A percentile compares a stretch with the other conserved stretches of the same genome.
Conservation (phyloP, 2,329 filamentous ascomycete genomes). For the Hypoxylon sp. region DNA sequence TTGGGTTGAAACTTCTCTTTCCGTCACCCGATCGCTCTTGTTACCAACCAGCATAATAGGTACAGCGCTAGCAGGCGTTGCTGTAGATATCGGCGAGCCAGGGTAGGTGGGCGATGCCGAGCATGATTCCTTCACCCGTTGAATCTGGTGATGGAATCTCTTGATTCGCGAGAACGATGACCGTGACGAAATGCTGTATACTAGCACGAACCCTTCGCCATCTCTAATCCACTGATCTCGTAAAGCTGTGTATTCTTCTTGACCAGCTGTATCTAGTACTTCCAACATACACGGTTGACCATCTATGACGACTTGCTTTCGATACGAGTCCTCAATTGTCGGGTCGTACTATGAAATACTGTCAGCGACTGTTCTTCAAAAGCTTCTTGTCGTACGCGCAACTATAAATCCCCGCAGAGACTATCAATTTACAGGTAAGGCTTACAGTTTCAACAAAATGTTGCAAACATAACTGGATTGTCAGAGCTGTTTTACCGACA, state of each 20-base stretch:
- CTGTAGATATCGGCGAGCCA: conserved; percentile 77
- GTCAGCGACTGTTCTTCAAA: conserved; percentile 37
- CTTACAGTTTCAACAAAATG: conserved; percentile 95
- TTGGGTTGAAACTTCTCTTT: conserved; percentile 96
- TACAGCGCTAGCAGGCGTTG: conserved; percentile 75
- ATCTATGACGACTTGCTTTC: conserved; percentile 94
- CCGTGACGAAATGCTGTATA: conserved; percentile 98
- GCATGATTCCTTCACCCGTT: conserved; percentile 94
- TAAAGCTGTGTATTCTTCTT: conserved; percentile 97
- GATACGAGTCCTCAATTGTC: conserved; percentile 89
- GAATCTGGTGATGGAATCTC: conserved; percentile 96
- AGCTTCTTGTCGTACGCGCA: conserved; percentile 22
- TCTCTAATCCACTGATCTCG: conserved; percentile 99
- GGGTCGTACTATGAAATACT: conserved; percentile 77
- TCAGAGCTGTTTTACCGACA: conserved; percentile 93
- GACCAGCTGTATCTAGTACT: conserved; percentile 95
- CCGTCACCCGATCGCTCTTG: conserved; percentile 96
- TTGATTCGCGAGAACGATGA: conserved; percentile 96
- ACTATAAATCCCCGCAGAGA: neutral
- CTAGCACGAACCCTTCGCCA: conserved; percentile 95
- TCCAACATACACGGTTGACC: conserved; percentile 97
- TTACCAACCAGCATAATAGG: conserved; percentile 99
- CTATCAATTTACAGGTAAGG: conserved; percentile 40
- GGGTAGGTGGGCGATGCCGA: conserved; percentile 82
- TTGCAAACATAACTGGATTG: conserved; percentile 96